Base-by-base conservation (phyloP, 2,329 filamentous ascomycete species). In the Camptophora hylomeconis region DNA sequence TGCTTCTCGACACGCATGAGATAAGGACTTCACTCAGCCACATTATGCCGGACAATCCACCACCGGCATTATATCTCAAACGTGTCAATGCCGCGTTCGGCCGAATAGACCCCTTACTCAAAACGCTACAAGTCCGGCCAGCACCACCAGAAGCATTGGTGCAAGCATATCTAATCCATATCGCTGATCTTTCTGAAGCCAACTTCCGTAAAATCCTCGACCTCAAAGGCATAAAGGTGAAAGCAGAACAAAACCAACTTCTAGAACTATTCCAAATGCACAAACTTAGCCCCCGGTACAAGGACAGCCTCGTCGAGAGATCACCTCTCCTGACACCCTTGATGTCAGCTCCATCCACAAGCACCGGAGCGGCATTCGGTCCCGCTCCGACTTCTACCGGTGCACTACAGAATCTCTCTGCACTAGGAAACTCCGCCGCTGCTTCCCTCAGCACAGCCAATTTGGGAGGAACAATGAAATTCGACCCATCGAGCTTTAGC, bases 121-220 rank as follows among this genome's bases (percentile, higher is more conserved):
- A 98, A 57, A 95, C 89, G 2, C 70, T 98, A 3, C 89, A 98
- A 63, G 87, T 98, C 26, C 82, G 82, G 16, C 75, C 86, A 2
- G 81, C 80, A 4, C 89, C 89, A 0, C 80, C 87, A 0, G 89
- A 98, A 60, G 87, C 82, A 2, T 71, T 98, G 3, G 86, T 98
- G 0, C 87, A 95, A 58, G 89, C 89, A 18, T 98, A 98, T 52
- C 74, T 98, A 18, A 92, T 95, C 53, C 89, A 95, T 57, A 89
- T 98, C 41, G 84, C 74, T 42, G 89, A 98, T 61, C 76, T 80
- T 32, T 92, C 80, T 39, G 89, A 95, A 51, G 71, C 73, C 46
- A 98, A 98, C 57, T 98, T 98, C 69, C 76, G 76, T 50, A 95
- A 94, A 58, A 80, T 98, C 35, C 72, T 98, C 24, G 89, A 98